Evolutionary conservation across 2,329 filamentous ascomycete genomes (phyloP).

Genomic region (Onygena corvina): DNA sequence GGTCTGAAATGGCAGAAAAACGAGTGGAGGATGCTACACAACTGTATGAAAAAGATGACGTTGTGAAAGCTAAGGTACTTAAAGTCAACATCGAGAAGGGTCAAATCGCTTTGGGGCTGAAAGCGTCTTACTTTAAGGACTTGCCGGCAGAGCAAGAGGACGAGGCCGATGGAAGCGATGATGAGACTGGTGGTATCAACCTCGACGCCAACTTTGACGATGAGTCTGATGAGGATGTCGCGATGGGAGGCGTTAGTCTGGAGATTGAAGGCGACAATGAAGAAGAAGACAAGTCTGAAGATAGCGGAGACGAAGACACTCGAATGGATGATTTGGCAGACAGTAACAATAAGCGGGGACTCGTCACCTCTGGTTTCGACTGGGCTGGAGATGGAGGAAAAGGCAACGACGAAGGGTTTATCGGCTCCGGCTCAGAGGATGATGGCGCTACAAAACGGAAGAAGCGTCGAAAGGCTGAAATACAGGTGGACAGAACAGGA

Average conservation of each 20-base stretch:
- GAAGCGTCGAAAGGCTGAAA: constrained; percentile 62
- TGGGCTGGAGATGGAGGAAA: constrained; percentile 59
- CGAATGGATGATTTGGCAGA: constrained; percentile 27
- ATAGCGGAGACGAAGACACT: constrained; percentile 37
- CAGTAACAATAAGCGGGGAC: constrained; percentile 37
- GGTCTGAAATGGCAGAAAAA: constrained; percentile 80
- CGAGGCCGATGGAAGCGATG: constrained; percentile 32
- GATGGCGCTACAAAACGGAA: constrained; percentile 45
- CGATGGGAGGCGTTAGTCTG: constrained; percentile 36
- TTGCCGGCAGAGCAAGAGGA: constrained; percentile 43
- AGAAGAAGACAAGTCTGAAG: constrained; percentile 39
- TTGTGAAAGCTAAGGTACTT: constrained; percentile 83
- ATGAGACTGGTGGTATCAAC: constrained; percentile 27
- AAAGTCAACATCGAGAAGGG: constrained; percentile 63
- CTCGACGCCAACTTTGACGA: constrained; percentile 26
- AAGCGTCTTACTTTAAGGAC: constrained; percentile 74
- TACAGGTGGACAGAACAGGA: constrained; percentile 80
- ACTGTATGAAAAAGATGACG: constrained; percentile 78
- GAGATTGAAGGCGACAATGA: constrained; percentile 28
- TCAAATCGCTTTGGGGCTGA: constrained; percentile 78
- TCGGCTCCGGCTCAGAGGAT: constrained; percentile 34
- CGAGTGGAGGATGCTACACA: constrained; percentile 72
- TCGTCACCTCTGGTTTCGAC: constrained; percentile 69
- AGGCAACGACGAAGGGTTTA: constrained; percentile 23
- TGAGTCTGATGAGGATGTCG: constrained; percentile 27